Conservation (phyloP, 2,329 filamentous ascomycete genomes). For the Penicillium hordei region DNA sequence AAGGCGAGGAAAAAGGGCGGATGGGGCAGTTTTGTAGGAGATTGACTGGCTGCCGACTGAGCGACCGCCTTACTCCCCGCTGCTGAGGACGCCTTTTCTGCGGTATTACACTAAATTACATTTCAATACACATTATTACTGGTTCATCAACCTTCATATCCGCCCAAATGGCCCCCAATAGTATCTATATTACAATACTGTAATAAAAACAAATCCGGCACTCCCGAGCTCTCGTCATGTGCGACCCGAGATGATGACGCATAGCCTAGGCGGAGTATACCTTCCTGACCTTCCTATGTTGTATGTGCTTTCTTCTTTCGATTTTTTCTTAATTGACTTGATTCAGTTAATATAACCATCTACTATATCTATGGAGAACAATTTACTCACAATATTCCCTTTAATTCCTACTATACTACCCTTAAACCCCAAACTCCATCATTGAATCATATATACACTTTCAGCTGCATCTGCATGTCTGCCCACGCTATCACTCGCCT, state of each 20-base stretch:
- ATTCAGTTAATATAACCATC: background rate
- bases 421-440: background rate
- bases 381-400: background rate
- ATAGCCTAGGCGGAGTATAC: background rate
- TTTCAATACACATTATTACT: background rate
- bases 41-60: conserved; percentile 24
- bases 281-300: too few species aligned
- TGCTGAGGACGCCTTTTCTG: conserved; percentile 16
- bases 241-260: conserved; percentile 11
- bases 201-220: conserved; percentile 5
- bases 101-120: conserved; percentile 3
- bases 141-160: background rate
- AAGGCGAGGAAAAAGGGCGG: conserved; percentile 38
- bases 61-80: conserved; percentile 8
- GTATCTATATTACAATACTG: conserved; percentile 3
- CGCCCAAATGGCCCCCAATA: background rate
- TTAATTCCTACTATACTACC: background rate
- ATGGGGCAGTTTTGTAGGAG: conserved; percentile 44
- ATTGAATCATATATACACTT: background rate
- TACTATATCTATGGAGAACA: background rate
- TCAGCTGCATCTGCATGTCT: conserved; percentile 4
- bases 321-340: background rate
- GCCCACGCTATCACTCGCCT: conserved; percentile 7
- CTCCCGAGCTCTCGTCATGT: conserved; percentile 11
- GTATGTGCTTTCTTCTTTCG: background rate